Base-by-base conservation (phyloP, 2,329 filamentous ascomycete species). In the Thyridium curvatum region DNA sequence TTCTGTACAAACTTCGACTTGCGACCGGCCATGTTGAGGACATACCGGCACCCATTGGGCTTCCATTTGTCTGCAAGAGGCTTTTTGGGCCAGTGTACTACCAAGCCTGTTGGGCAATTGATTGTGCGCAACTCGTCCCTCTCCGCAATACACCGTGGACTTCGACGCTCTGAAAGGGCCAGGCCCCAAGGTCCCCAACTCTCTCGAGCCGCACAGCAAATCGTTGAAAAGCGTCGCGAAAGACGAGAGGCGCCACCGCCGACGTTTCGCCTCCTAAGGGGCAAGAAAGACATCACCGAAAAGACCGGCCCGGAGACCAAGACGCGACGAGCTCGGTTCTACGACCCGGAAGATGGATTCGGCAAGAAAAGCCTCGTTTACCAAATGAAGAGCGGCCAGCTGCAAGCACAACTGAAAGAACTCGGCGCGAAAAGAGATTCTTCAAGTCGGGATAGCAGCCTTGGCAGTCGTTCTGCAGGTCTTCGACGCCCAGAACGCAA, bases 331-430 rank as follows among this genome's bases (percentile, higher is more conserved):
- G 66, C 69, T 28, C 65, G 75, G 5, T 79, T 80, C 50, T 57
- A 70, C 35, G 67, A 79, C 42, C 66, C 69, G 1, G 57, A 66
- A 2, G 62, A 56, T 14, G 44, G 52, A 2, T 76, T 77, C 50
- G 77, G 74, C 14, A 75, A 74, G 56, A 66, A 58, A 34, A 80
- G 76, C 46, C 44, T 77, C 13, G 74, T 79, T 3, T 77, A 74
- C 39, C 61, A 71, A 48, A 52, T 74, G 42, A 75, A 74, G 49
- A 61, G 66, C 38, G 73, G 70, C 3, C 43, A 52, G 15, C 45
- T 71, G 21, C 54, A 59, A 34, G 55, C 63, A 3, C 50, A 60
- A 17, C 10, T 60, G 16, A 53, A 55, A 34, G 41, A 39, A 28
- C 12, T 38, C 7, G 31, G 38, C 21, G 10, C 21, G 15, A 38